Base-by-base conservation (phyloP, 768 basidiomycete genomes). In the Cubamyces lactineus region DNA sequence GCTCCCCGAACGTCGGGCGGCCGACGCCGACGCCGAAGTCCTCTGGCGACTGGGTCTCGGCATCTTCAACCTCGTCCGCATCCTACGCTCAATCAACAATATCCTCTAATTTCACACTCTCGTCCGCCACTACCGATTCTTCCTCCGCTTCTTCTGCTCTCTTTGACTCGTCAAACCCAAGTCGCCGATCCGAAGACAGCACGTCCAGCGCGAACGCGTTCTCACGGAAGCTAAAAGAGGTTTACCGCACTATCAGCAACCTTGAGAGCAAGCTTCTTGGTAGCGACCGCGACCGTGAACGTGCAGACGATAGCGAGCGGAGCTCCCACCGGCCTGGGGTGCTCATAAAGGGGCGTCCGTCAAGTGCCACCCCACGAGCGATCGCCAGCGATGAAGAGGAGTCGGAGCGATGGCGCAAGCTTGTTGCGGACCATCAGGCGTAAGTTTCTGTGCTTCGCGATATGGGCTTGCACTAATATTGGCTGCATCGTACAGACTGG, bases 381-480 rank as follows among this genome's bases (percentile, higher is more conserved):
- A 62, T 28, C 47, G 61, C 54, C 40, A 64, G 30, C 30, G 84
- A 86, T 21, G 88, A 91, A 8, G 71, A 81, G 17, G 88, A 93
- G 67, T 86, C 85, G 54, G 88, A 94, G 68, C 89, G 87, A 65
- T 92, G 93, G 83, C 80, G 82, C 53, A 85, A 84, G 59, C 78
- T 88, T 60, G 83, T 92, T 39, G 76, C 78, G 0, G 86, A 91
- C 70, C 97, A 99, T 74, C 97, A 96, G 74, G 80, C 84, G 96
- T 92, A 67, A 64, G 89, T 79, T 58, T 54, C 50, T 66, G 19
- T 24, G 30, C 64, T 41, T 15, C 8, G 63, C n/a, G 47, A 53
- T 54, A 49, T 45, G 52, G 13, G 39, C 45, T 13, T 17, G 67
- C 45, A 23, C 28, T 51, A 7, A 40, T 52, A n/a, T 16, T 58